Evolutionary conservation across 2,329 filamentous ascomycete species (phyloP).

Genomic region (Pyrenophora graminea): DNA sequence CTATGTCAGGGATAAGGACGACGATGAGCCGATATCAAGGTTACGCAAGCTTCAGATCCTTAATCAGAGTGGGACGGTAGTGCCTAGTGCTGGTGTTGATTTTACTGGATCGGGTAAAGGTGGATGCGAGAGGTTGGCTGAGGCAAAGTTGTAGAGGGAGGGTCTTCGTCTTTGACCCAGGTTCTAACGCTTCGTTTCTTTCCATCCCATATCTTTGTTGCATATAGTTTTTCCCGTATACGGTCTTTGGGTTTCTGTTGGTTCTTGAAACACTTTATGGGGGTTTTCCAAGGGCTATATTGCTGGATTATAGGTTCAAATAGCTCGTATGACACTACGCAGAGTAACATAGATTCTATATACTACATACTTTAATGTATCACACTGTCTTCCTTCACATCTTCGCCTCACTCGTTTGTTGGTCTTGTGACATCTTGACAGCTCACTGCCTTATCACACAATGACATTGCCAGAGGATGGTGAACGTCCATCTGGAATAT

Average conservation of each 20-base stretch:
- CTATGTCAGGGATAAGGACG: slow-evolving; percentile 43
- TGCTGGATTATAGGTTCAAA: too few relatives aligned
- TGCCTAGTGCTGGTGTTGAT: slow-evolving; percentile 14
- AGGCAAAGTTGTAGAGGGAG: slow-evolving; percentile 22
- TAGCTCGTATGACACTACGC: too few relatives aligned
- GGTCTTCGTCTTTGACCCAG: neutral
- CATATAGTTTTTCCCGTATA: too few relatives aligned
- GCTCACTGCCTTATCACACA: too few relatives aligned
- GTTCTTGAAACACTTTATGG: too few relatives aligned
- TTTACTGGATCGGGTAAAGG: slow-evolving; percentile 19
- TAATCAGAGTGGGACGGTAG: slow-evolving; percentile 39
- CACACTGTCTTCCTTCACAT: too few relatives aligned
- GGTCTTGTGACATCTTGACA: too few relatives aligned
- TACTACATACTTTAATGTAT: too few relatives aligned
- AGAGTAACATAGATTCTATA: too few relatives aligned
- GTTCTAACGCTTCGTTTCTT: neutral
- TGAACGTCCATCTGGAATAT: neutral
- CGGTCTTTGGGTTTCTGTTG: too few relatives aligned
- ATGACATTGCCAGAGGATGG: neutral
- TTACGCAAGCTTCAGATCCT: slow-evolving; percentile 33
- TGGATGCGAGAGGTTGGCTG: neutral
- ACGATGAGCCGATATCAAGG: slow-evolving; percentile 37
- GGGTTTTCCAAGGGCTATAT: too few relatives aligned
- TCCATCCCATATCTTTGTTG: neutral
- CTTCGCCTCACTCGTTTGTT: too few relatives aligned